Percentiles rank a stretch among this genome's conserved stretches.
phyloP scores from a whole-genome alignment of 2,329 filamentous ascomycete species.

The Dactylellina cionopaga region DNA sequence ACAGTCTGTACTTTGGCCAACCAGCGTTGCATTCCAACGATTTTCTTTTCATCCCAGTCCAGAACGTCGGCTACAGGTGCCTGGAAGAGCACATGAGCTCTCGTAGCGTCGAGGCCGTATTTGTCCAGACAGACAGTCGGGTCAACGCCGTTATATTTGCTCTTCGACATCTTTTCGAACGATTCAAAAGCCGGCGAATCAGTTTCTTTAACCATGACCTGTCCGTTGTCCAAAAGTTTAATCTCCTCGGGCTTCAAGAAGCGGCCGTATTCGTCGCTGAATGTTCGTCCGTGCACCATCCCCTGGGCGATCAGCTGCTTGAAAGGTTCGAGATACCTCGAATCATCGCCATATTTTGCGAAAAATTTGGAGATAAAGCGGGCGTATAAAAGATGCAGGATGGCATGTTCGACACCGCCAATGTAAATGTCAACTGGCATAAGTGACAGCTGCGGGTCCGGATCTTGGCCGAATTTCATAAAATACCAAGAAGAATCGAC shows the following conservation, averaged over 20 bases:
- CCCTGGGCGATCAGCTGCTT: conserved; percentile 84
- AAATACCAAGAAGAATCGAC: conserved; percentile 97
- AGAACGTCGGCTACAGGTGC: conserved; percentile 84
- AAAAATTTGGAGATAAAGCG: conserved; percentile 92
- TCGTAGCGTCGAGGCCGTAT: conserved; percentile 83
- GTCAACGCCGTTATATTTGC: conserved; percentile 90
- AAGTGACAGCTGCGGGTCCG: conserved; percentile 66
- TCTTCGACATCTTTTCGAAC: conserved; percentile 95
- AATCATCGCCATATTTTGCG: conserved; percentile 64
- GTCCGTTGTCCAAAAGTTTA: conserved; percentile 64
- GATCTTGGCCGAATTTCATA: conserved; percentile 78
- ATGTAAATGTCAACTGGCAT: conserved; percentile 88
- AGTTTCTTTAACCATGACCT: conserved; percentile 71
- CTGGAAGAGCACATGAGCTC: conserved; percentile 88
- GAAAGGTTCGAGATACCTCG: conserved; percentile 74
- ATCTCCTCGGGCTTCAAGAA: conserved; percentile 82
- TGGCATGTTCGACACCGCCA: conserved; percentile 89
- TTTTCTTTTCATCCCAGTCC: conserved; percentile 87
- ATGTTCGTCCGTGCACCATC: conserved; percentile 92
- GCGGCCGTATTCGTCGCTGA: conserved; percentile 75
- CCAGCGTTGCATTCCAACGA: conserved; percentile 84
- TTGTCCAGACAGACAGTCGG: conserved; percentile 76
- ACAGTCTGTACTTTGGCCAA: conserved; percentile 70
- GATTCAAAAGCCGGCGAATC: conserved; percentile 64
- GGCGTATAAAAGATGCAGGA: conserved; percentile 86